phyloP scores from a whole-genome alignment of 345 rosid genomes.

The Ceriops decandra region DNA sequence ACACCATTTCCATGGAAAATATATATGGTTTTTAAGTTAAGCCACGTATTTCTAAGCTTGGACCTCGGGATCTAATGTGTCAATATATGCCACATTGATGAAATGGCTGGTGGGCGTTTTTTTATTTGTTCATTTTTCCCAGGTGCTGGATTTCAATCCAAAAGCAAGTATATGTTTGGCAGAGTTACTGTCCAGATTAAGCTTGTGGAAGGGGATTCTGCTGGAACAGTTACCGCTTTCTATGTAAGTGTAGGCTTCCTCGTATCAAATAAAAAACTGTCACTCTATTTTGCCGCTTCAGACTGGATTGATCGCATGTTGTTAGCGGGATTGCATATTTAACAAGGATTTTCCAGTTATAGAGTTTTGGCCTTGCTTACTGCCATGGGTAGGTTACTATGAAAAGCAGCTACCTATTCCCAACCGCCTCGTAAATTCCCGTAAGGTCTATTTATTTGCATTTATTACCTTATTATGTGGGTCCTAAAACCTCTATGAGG shows the following conservation, averaged over 20 bases:
- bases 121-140: conserved; percentile 14
- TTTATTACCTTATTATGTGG: background rate
- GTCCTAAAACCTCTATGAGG: too few relatives aligned
- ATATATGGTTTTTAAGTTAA: background rate
- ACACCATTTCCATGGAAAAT: too few relatives aligned
- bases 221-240: conserved; percentile 97
- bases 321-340: conserved; percentile 10
- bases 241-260: conserved; percentile 47
- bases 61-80: background rate
- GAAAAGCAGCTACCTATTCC: conserved; percentile 2
- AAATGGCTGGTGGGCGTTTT: background rate
- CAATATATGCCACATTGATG: background rate
- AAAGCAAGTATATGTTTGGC: conserved; percentile 85
- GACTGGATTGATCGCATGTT: conserved; percentile 17
- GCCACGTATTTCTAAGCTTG: background rate
- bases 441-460: conserved; percentile 6
- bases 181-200: conserved; percentile 80
- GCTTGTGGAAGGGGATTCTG: conserved; percentile 96
- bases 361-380: conserved; percentile 15
- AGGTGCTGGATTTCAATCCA: conserved; percentile 96
- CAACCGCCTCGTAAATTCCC: conserved; percentile 19
- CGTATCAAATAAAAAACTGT: background rate
- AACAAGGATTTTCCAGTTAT: background rate
- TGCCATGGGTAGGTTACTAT: background rate
- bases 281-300: background rate